Evolutionary conservation across 78 protist genomes (phyloP), one percentile per base, ranked within the genome.

Genomic region (Protostelium mycophagum): DNA sequence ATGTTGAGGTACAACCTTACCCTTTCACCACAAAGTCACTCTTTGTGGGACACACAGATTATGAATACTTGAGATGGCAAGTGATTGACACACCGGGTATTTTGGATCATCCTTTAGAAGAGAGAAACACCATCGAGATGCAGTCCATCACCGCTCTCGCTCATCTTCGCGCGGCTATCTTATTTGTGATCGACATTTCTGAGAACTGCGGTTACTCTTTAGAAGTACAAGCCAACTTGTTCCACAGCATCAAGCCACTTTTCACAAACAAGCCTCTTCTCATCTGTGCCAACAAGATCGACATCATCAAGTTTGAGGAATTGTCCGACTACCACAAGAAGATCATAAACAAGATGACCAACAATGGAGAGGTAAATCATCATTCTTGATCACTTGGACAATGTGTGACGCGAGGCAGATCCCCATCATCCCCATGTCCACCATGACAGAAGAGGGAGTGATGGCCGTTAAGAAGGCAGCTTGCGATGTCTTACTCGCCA

Each of bases 1-100:
- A 98, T 34, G 99, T 98, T 37, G 99, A 99, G n/a, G 99, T 99
- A 1, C 99, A 99, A 92, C 99, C 99, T 37, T 98, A 98, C 91
- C 99, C 99, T 25, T 99, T 99, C 97, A 99, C 99, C 28, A 99
- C 99, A 23, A 98, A 99, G 94, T 98, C 99, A 51, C 94, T 99
- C 63, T 98, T 95, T 38, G 99, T 99, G 23, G 99, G 99, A 28
- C 99, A 99, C 96, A 93, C 90, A 34, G 99, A 99, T 91, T 99
- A 92, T 96, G 87, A 95, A 83, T 95, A 97, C 87, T 63, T 95
- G 89, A 91, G 96, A 34, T 99, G 99, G 99, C 99, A 99, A 94
- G 99, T 97, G 28, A 97, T 99, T 93, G 99, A 99, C 96, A 98
- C 99, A 16, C 99, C 99, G n/a, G 99, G 99, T 34, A 95, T 99